phyloP scores from a whole-genome alignment of 2,329 filamentous ascomycete genomes.

The Pyrenophora tritici-repentis region DNA sequence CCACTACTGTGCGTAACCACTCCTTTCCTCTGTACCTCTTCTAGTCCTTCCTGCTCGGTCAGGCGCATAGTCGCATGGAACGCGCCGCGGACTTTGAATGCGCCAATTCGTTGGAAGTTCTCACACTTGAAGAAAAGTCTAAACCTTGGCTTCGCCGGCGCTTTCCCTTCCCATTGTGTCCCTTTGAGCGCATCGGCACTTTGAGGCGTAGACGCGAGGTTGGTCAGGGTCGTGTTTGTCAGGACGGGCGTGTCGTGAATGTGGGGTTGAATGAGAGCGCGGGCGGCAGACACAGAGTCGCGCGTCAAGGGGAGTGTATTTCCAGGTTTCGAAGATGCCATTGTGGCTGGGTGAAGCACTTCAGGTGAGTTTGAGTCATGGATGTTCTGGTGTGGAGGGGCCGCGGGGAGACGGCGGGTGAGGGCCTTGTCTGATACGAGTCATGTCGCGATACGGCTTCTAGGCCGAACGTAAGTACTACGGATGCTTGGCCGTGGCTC shows the following conservation, averaged over 20 bases:
- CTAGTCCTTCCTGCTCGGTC: slow-evolving; percentile 59
- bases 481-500: not conserved
- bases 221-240: slow-evolving; percentile 75
- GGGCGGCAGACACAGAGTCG: slow-evolving; percentile 71
- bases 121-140: slow-evolving; percentile 94
- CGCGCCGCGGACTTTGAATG: slow-evolving; percentile 89
- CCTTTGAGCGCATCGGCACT: slow-evolving; percentile 57
- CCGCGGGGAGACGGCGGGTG: not conserved
- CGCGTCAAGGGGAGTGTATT: slow-evolving; percentile 67
- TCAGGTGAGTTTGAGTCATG: not conserved
- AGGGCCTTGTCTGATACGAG: not conserved
- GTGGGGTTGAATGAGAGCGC: slow-evolving; percentile 72
- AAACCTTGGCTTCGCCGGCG: slow-evolving; percentile 67
- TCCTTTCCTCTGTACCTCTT: slow-evolving; percentile 61
- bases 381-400: not conserved
- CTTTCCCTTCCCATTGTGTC: slow-evolving; percentile 62
- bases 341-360: not conserved
- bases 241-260: slow-evolving; percentile 85
- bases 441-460: not conserved
- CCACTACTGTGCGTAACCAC: slow-evolving; percentile 91
- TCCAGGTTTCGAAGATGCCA: not conserved
- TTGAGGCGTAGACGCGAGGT: slow-evolving; percentile 74
- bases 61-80: slow-evolving; percentile 82
- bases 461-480: not conserved
- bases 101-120: slow-evolving; percentile 86